Evolutionary conservation across 139 green algal genomes (phyloP).

Genomic region (Tetradesmus lagerheimii): DNA sequence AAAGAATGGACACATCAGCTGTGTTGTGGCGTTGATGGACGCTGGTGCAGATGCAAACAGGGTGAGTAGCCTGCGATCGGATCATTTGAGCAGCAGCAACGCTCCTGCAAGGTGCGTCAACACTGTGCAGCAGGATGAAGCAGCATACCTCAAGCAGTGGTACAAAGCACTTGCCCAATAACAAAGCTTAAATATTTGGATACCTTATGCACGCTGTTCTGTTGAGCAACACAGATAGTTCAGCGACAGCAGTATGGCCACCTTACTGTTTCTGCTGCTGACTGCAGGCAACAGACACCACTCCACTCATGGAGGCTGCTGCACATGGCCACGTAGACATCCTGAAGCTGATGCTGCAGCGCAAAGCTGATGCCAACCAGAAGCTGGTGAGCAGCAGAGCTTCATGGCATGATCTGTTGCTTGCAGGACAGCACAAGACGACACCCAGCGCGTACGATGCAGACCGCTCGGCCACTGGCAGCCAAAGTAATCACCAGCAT

Average conservation of each 20-base stretch:
- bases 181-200: neutral
- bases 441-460: neutral
- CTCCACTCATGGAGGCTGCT: conserved; percentile 36
- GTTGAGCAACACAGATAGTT: neutral
- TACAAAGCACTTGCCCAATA: too few relatives aligned
- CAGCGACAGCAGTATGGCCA: neutral
- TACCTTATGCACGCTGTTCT: neutral
- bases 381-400: neutral
- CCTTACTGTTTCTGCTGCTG: neutral
- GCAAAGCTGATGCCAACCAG: conserved; percentile 8
- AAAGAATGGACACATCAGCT: neutral
- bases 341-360: conserved; percentile 13
- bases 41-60: conserved; percentile 43
- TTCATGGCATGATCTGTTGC: neutral
- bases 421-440: neutral
- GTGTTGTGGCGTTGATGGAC: neutral
- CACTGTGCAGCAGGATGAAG: neutral
- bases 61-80: neutral
- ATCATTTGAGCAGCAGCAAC: neutral
- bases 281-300: conserved; percentile 35
- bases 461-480: neutral
- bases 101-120: neutral
- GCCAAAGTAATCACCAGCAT: neutral
- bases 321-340: conserved; percentile 30
- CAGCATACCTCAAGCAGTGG: neutral